A percentile compares a stretch with the other conserved stretches of the same genome.
Evolutionary conservation across 805 yeast species (phyloP).

Genomic region (Suhomyces sp.): DNA sequence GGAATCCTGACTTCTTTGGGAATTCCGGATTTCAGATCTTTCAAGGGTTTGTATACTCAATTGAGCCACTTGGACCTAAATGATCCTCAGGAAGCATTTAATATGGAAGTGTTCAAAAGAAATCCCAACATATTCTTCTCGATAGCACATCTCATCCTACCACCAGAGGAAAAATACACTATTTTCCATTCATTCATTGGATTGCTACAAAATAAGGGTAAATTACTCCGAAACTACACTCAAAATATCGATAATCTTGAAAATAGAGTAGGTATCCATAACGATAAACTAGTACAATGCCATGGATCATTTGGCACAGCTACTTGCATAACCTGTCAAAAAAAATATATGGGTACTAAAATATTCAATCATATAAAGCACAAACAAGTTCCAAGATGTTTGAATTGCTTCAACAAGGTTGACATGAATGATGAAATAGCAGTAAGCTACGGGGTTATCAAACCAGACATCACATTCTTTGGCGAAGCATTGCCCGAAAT

Average conservation of each 20-base stretch:
- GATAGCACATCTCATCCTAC: conserved; percentile 82
- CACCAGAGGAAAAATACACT: conserved; percentile 41
- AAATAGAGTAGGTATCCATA: conserved; percentile 47
- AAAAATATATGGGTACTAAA: conserved; percentile 48
- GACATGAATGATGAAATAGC: conserved; percentile 22
- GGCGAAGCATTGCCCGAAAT: conserved; percentile 62
- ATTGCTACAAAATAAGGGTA: conserved; percentile 34
- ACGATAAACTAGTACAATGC: conserved; percentile 67
- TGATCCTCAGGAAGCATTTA: conserved; percentile 92
- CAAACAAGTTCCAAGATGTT: conserved; percentile 54
- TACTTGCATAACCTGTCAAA: conserved; percentile 74
- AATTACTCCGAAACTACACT: conserved; percentile 41
- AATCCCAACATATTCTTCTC: conserved; percentile 81
- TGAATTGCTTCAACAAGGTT: conserved; percentile 27
- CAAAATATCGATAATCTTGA: conserved; percentile 46
- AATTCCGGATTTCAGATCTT: conserved; percentile 88
- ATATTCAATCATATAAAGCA: conserved; percentile 47
- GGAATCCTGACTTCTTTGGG: conserved; percentile 90
- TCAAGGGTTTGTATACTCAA: conserved; percentile 77
- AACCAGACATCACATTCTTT: conserved; percentile 86
- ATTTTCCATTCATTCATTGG: conserved; percentile 39
- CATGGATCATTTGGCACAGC: conserved; percentile 78
- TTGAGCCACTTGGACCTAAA: conserved; percentile 64
- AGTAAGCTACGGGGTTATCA: conserved; percentile 52
- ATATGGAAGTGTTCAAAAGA: conserved; percentile 61